These are phyloP conservation scores for Aspergillus olivimuriae DNA, from an alignment of 495 filamentous ascomycete genomes.

Conservation along the genomic window DNA sequence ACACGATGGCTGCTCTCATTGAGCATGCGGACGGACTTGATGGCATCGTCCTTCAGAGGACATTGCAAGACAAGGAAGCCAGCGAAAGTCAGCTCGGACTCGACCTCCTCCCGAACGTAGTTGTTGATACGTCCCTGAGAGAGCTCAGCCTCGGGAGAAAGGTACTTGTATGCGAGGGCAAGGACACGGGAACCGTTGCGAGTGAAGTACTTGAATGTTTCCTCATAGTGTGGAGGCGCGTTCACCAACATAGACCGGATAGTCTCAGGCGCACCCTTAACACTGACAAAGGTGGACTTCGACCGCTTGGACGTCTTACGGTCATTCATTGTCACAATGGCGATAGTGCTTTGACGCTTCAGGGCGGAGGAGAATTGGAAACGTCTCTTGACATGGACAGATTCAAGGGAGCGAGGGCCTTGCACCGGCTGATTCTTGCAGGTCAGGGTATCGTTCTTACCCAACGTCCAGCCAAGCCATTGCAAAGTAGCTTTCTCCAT, in stretches of 20 bases:
- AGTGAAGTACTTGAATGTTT: conserved; percentile 97
- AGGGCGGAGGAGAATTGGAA: conserved; percentile 98
- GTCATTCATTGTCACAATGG: conserved; percentile 64
- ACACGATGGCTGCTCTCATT: conserved; percentile 98
- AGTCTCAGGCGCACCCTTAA: conserved; percentile 96
- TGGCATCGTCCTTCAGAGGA: conserved; percentile 93
- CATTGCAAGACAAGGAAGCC: conserved; percentile 95
- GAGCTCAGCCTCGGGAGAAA: conserved; percentile 72
- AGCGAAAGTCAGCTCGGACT: conserved; percentile 77
- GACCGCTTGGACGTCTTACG: conserved; percentile 63
- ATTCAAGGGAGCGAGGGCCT: conserved; percentile 40
- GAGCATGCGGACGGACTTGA: conserved; percentile 88
- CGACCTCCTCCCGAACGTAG: conserved; percentile 84
- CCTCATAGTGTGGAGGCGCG: conserved; percentile 84
- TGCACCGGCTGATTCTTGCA: conserved; percentile 42
- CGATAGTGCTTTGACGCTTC: conserved; percentile 93
- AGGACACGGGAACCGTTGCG: conserved; percentile 90
- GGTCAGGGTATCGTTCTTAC: conserved; percentile 73
- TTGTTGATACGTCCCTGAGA: conserved; percentile 83
- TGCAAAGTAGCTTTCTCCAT: conserved; percentile 96
- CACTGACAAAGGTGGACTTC: conserved; percentile 80
- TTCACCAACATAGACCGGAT: conserved; percentile 86
- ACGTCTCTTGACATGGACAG: conserved; percentile 87
- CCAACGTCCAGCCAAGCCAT: conserved; percentile 85
- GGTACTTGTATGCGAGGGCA: conserved; percentile 87